These are phyloP conservation scores for Leccinum cinnamomeum DNA, from an alignment of 1,284 basidiomycete genomes.

Conservation along the genomic window DNA sequence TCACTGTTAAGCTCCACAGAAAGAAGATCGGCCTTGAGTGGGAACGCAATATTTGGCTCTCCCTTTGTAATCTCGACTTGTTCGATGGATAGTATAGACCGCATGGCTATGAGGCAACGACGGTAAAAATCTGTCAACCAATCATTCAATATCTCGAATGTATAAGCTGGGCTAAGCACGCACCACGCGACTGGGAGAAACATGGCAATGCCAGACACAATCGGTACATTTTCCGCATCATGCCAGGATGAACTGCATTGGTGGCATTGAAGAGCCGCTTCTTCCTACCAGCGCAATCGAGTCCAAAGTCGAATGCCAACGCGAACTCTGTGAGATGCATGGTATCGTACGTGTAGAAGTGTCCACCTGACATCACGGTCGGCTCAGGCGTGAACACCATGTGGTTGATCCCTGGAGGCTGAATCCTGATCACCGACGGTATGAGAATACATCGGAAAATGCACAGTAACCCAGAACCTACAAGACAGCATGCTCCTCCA, in stretches of 20 bases:
- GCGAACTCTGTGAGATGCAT: conserved; percentile 5
- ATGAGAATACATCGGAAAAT: not conserved
- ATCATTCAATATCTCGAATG: too few relatives aligned
- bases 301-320: not conserved
- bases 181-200: not conserved
- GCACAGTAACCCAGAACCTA: not conserved
- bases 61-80: too few relatives aligned
- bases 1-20: too few relatives aligned
- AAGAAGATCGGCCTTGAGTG: too few relatives aligned
- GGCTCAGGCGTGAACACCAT: not conserved
- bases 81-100: too few relatives aligned
- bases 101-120: too few relatives aligned
- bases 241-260: not conserved
- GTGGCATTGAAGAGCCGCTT: not conserved
- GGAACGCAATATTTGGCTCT: too few relatives aligned
- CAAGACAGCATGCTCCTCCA: not conserved
- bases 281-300: not conserved
- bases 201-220: not conserved
- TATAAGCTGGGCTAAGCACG: too few relatives aligned
- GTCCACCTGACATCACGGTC: conserved; percentile 1
- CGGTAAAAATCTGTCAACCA: too few relatives aligned
- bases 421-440: not conserved
- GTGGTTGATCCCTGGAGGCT: not conserved
- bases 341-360: not conserved
- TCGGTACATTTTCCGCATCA: not conserved